Evolutionary conservation across 306 rosid species (phyloP), one percentile per base, ranked within the genome.

Genomic region (Comarum palustre): DNA sequence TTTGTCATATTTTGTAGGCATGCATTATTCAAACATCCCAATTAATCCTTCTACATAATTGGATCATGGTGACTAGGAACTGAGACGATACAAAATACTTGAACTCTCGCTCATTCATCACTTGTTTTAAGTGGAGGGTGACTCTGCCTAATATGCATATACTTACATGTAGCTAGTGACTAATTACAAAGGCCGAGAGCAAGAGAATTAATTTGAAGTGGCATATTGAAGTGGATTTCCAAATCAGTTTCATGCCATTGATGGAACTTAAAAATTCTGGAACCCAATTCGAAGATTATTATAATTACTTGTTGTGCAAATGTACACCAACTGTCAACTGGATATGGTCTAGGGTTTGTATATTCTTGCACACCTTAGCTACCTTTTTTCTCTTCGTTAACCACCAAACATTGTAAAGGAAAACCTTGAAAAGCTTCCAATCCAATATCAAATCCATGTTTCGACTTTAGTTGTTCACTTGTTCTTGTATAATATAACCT

Each of bases 51-150:
- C 66, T 29, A 17, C 46, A 78, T 41, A 25, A 82, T 86, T 76
- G 78, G 89, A 67, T 79, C 77, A 73, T 67, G 74, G 78, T 86
- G 84, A 88, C 82, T 77, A 74, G 76, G 78, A 75, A 82, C 71
- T 14, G 74, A 83, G 66, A 80, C 75, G 77, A 84, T 41, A 1
- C 5, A 3, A 4, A 27, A 17, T 73, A 79, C 68, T 60, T 78
- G 66, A 79, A 86, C 89, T 45, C 75, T 58, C 19, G 29, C 61
- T 48, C 19, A 48, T 46, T 48, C 46, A 75, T 72, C 55, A 72
- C 12, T 63, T 62, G 58, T 63, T 68, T 46, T 66, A 38, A 67
- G 68, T 39, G 66, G 75, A 67, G 58, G 73, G 65, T 51, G 79
- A 79, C 72, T 76, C 57, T 61, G 32, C 31, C 46, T 51, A 12